Evolutionary conservation across 768 basidiomycete species (phyloP).

Genomic region (Mycena polygramma): DNA sequence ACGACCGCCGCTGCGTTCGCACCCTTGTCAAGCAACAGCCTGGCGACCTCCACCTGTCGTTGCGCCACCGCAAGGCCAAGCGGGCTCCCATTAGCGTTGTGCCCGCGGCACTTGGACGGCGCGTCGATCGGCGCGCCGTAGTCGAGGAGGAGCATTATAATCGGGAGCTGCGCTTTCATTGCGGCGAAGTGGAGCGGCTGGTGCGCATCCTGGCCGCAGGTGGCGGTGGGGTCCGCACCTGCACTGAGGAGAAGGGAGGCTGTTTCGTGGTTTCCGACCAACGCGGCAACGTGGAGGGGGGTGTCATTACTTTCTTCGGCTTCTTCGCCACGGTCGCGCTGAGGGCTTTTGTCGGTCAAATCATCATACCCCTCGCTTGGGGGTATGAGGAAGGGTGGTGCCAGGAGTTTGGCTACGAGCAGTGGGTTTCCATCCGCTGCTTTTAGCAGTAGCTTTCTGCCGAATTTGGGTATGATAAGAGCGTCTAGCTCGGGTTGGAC

Average conservation of each 20-base stretch:
- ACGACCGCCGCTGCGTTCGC: neutral
- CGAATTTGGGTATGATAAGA: neutral
- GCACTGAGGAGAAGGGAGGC: neutral
- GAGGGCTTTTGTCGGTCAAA: too few species aligned
- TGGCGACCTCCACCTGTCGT: neutral
- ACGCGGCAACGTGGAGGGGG: neutral
- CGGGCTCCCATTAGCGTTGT: neutral
- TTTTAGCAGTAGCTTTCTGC: constrained; percentile 1
- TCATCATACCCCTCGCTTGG: neutral
- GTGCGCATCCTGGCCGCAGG: neutral
- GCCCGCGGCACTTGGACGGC: neutral
- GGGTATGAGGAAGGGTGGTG: neutral
- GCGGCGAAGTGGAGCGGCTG: neutral
- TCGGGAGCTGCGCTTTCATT: neutral
- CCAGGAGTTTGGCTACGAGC: neutral
- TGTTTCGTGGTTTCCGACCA: neutral
- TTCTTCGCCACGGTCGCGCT: neutral
- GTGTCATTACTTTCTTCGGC: neutral
- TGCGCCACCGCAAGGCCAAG: neutral
- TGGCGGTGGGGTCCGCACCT: neutral
- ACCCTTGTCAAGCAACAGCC: neutral
- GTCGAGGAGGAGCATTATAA: constrained; percentile 1
- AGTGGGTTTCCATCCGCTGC: neutral
- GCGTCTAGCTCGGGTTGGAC: neutral
- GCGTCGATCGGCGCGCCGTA: neutral